These are phyloP conservation scores for Cicer yamashitae DNA, from an alignment of 306 rosid species.

Conservation along the genomic window DNA sequence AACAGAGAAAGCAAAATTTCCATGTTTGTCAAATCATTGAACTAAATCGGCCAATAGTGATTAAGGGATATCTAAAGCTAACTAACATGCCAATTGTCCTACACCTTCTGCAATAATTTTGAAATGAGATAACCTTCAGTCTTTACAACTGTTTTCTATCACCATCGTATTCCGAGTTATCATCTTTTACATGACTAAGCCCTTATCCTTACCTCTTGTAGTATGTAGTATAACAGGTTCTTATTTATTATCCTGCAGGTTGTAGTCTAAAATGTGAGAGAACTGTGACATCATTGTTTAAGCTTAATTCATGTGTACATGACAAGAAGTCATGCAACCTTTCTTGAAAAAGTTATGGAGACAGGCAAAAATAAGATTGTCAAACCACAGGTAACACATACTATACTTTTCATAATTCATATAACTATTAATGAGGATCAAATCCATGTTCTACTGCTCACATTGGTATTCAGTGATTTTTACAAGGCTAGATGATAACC, in stretches of 20 bases:
- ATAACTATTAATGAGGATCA: constrained; percentile 1
- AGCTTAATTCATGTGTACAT: constrained; percentile 11
- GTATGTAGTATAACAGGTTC: neutral
- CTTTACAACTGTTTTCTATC: constrained; percentile 14
- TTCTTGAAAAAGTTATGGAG: neutral
- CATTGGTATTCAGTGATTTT: too few relatives aligned
- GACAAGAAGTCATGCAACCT: constrained; percentile 13
- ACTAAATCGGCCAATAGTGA: neutral
- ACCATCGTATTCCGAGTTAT: neutral
- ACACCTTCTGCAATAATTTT: constrained; percentile 8
- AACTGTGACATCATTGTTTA: constrained; percentile 10
- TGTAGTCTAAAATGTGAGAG: constrained; percentile 14
- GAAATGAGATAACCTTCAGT: constrained; percentile 8
- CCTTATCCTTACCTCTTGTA: constrained; percentile 2
- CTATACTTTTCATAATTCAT: constrained; percentile 8
- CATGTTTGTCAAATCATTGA: neutral
- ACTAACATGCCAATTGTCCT: constrained; percentile 11
- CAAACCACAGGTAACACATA: neutral
- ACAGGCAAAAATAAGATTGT: constrained; percentile 4
- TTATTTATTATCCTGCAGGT: constrained; percentile 8
- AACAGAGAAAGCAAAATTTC: constrained; percentile 1
- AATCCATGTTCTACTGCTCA: neutral
- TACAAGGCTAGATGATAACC: too few relatives aligned
- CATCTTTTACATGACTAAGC: neutral
- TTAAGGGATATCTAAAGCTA: neutral